Base-by-base conservation (phyloP, 2,329 filamentous ascomycete genomes). In the Arthrobotrys musiformis region DNA sequence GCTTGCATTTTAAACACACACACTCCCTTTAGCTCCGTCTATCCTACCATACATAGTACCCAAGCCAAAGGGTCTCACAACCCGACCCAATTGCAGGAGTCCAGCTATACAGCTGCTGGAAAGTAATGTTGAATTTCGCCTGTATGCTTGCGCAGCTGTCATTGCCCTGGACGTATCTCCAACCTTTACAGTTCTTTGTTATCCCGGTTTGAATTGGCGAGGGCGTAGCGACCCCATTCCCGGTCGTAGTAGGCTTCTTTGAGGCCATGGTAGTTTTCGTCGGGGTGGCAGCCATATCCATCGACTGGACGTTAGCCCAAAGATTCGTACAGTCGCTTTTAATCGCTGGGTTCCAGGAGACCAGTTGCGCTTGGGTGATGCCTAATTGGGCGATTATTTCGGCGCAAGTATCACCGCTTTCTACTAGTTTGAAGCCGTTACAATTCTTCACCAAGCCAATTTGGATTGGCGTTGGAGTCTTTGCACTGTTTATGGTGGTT, bases 261-360 rank as follows among this genome's bases (percentile, higher is more conserved):
- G n/a, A n/a, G 17, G 28, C n/a, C n/a, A n/a, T 61, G 19, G 56
- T 61, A 19, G 37, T 17, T 44, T 42, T 42, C 19, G 4, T 61
- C 22, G 37, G 44, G 1, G 56, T 44, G n/a, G n/a, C n/a, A n/a
- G n/a, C n/a, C n/a, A n/a, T n/a, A 40, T 33, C 37, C 1, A 44
- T 62, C 13, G 15, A 13, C 4, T 44, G 3, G 22, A 70, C 56
- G 19, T 54, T 19, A 5, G 62, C 35, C 40, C 19, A 33, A 1
- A 66, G 28, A 13, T 44, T 44, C 7, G 42, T n/a, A 19, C 62
- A 66, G 22, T 66, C 44, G 44, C 44, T 52, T 11, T 54, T 54
- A 4, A 66, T 17, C 5, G 62, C 62, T 5, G 62, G 62, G 19
- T 66, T 66, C 62, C 67, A 70, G 13, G 26, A 9, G 4, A 70